Evolutionary conservation across 2,329 filamentous ascomycete genomes (phyloP), one percentile per base, ranked within the genome.

Genomic region (Fusarium euwallaceae): DNA sequence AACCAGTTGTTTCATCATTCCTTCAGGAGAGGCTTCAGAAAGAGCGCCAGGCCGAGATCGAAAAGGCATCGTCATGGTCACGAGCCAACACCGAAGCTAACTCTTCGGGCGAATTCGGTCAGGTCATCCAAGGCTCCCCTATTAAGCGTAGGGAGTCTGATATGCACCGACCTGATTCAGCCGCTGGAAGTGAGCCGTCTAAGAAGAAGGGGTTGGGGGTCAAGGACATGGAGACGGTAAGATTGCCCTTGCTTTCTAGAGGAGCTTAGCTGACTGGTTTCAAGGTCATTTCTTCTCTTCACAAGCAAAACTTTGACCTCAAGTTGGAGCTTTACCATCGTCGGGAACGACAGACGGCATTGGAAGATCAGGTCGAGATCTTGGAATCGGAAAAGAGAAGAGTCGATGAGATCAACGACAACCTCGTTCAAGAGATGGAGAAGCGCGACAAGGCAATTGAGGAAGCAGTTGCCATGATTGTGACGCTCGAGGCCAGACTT

Each of bases 301-400:
- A 92, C 80, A 95, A 95, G 79, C 90, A 94, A 82, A 95, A 94
- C 78, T 95, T 94, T 75, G 92, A 94, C 74, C 86, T 95, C 48
- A 94, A 95, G 81, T 85, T 94, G 36, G 92, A 94, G 79, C 82
- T 95, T 1, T 93, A 89, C 75, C 92, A 94, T 78, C 88, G 92
- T 8, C 87, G 92, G 32, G 89, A 94, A 81, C 87, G 88, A 63
- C 91, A 93, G 77, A 86, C 86, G 10, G 84, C 84, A 24, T 78
- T 94, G 37, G 91, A 94, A 78, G 85, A 88, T 37, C 85, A 87
- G 45, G 76, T 92, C n/a, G 87, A 90, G 41, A 81, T 80, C 6
- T 83, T 93, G 20, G 88, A 91, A 71, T 80, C 82, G 9, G 87
- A 91, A 63, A 87, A 88, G 70, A 82, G 81, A 5, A 88, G 91